A percentile compares a stretch with the other conserved stretches of the same genome.
Conservation (phyloP, 176 grass and related monocot genomes). For the Avena atlantica region DNA sequence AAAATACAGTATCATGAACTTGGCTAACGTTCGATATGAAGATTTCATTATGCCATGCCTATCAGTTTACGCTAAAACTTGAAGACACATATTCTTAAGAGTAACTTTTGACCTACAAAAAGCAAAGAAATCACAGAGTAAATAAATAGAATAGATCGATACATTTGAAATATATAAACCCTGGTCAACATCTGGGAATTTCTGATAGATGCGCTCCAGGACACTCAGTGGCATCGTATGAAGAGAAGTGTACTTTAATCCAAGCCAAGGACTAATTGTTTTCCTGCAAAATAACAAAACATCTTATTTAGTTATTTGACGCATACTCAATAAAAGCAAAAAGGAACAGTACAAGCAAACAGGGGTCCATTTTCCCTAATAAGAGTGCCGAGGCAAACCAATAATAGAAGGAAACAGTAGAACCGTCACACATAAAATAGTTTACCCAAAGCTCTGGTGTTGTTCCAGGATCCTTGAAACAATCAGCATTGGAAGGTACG, state of each 20-base stretch:
- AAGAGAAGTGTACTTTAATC: slow-evolving; percentile 5
- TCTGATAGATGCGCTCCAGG: background rate
- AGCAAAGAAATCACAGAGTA: background rate
- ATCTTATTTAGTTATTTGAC: background rate
- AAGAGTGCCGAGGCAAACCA: background rate
- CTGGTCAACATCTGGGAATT: slow-evolving; percentile 12
- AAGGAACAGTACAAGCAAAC: background rate
- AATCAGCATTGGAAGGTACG: background rate
- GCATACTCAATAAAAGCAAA: background rate
- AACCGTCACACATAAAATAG: background rate
- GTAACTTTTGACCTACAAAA: background rate
- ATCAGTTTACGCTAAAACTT: background rate
- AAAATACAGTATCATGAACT: background rate
- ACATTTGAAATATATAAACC: slow-evolving; percentile 24
- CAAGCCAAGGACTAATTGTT: slow-evolving; percentile 12
- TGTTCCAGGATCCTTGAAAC: slow-evolving; percentile 14
- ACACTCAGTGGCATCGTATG: background rate
- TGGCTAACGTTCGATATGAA: background rate
- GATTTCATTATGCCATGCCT: background rate
- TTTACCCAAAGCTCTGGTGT: slow-evolving; percentile 1
- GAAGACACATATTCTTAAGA: background rate
- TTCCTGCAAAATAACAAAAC: background rate
- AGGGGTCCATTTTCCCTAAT: background rate
- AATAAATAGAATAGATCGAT: background rate
- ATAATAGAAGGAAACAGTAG: background rate